Base-by-base conservation (phyloP, 345 rosid genomes). In the Acer campestre region DNA sequence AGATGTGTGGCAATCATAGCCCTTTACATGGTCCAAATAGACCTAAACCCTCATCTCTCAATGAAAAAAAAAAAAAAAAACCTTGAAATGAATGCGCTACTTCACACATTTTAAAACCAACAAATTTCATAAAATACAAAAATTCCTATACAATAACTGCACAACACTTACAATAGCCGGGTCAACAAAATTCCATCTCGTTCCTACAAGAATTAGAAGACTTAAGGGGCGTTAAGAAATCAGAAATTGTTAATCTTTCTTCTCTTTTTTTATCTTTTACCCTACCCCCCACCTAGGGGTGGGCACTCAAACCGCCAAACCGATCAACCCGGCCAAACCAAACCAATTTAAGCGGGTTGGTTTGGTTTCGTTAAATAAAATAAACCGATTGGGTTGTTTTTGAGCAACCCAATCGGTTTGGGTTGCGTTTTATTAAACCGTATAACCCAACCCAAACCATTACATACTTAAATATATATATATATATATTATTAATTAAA, bases 11-110 rank as follows among this genome's bases (percentile, higher is more conserved):
- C 62, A 25, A 20, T 56, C 22, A 56, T 8, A 56, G 23, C 42
- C 13, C n/a, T 27, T 51, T 25, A 70, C 56, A 69, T 2, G 38
- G 56, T 69, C 73, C 59, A 69, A 29, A 70, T 31, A 27, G 61
- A 51, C 4, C 44, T 14, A 59, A 59, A 17, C 22, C 61, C 22
- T 49, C 55, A 49, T 49, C 55, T 16, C 56, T 53, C n/a, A 10
- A 14, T 51, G n/a, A 53, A 53, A 12, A 53, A 53, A 3, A 53
- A 12, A 51, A 51, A 16, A 49, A 49, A 12, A 2, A 11, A 3
- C 46, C 10, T 8, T 42, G 17, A 53, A 53, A 18, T 53, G 17
- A 53, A 53, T 53, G 58, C 16, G 16, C 16, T 14, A 53, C n/a
- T 53, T 53, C 58, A 53, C 58, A 53, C 6, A 53, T 53, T 53